Evolutionary conservation across 31 red algal species (phyloP).

Genomic region (Asparagopsis taxiformis): DNA sequence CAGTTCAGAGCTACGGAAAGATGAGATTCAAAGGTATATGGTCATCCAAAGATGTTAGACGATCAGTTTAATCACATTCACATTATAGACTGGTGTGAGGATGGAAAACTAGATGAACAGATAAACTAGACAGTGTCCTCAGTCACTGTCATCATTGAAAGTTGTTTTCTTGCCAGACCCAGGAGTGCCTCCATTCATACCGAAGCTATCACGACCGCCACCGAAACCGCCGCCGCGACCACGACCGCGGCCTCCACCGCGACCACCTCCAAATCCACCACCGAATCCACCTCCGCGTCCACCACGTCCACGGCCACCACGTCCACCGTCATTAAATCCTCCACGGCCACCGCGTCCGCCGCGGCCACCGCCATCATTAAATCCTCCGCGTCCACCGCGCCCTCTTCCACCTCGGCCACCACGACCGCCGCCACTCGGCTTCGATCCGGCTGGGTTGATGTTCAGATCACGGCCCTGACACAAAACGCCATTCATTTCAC

Average conservation of each 20-base stretch:
- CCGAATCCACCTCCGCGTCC: constrained; percentile 47
- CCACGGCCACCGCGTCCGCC: constrained; percentile 16
- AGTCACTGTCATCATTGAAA: constrained; percentile 76
- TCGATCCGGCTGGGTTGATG: constrained; percentile 84
- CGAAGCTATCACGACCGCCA: constrained; percentile 22
- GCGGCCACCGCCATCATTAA: constrained; percentile 42
- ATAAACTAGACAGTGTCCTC: too few species aligned
- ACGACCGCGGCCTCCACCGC: constrained; percentile 25
- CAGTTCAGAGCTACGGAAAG: too few species aligned
- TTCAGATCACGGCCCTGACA: constrained; percentile 67
- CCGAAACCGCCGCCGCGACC: constrained; percentile 29
- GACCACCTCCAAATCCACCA: constrained; percentile 32
- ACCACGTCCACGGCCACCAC: constrained; percentile 36
- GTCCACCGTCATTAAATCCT: constrained; percentile 39
- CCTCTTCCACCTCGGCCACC: constrained; percentile 67
- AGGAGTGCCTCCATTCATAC: constrained; percentile 8
- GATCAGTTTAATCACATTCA: too few species aligned
- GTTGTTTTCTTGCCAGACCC: constrained; percentile 56
- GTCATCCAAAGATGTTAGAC: too few species aligned
- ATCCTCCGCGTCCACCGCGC: constrained; percentile 64
- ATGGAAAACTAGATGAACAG: too few species aligned
- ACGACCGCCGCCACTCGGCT: constrained; percentile 32
- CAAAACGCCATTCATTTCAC: constrained; percentile 62
- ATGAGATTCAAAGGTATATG: too few species aligned
- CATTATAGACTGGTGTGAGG: too few species aligned